Base-by-base conservation (phyloP, 257 asterid species). In the Capsicum baccatum region DNA sequence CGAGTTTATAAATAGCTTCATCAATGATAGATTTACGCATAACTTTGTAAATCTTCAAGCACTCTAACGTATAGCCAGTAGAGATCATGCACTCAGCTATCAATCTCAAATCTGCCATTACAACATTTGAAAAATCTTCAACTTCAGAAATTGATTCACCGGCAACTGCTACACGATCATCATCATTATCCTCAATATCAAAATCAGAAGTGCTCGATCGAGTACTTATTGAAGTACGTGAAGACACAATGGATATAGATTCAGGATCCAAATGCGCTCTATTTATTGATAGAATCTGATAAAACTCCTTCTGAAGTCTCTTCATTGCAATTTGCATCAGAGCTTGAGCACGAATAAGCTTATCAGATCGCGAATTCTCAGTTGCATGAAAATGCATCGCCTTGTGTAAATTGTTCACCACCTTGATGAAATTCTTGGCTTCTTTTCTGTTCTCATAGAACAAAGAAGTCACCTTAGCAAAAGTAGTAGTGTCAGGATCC, bases 211-310 rank as follows among this genome's bases (percentile, higher is more conserved):
- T 5, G 86, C 92, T 92, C 5, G 99, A 92, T 0, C 74, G 89
- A 4, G 88, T 56, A 15, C 62, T 56, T 56, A 5, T 64, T 7
- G 98, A 92, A 9, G 92, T 86, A 21, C 89, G 87, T 0, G 98
- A 94, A 54, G 99, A 95, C 37, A 94, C 90, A 1, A 85, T 82
- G 15, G 98, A 93, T 54, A 95, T 91, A 0, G 97, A 95, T 76
- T 95, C 97, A 0, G 97, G 98, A 80, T 95, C 99, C 48, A 95
- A 91, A 52, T 93, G 93, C 55, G 96, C 99, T 17, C 99, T 89
- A 21, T 93, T 95, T 88, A 87, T 91, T 1, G 97, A 93, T 58
- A 95, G 89, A 11, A 94, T 90, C 88, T 92, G 99, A 88, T 94
- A 92, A 67, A 95, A 94, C 89, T 95, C 99, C 86, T 94, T 94